A percentile compares a stretch with the other conserved stretches of the same genome.
These are phyloP conservation scores for Coemansia sp. DNA, from an alignment of 192 early-diverging fungal genomes.

Conservation along the genomic window DNA sequence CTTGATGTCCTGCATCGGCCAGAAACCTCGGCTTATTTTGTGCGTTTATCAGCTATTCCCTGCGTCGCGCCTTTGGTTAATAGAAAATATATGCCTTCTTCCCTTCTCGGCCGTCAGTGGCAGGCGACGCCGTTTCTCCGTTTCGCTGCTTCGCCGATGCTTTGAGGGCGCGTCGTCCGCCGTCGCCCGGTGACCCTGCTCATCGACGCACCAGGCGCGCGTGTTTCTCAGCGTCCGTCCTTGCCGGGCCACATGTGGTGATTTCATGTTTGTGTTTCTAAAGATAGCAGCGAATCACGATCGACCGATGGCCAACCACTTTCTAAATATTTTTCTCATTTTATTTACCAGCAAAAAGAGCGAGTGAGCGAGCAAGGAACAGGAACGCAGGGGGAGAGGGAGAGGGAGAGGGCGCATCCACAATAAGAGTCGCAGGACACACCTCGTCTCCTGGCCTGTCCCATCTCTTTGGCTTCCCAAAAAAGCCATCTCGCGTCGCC, in stretches of 20 bases:
- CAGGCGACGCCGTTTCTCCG: no score
- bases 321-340: neutral
- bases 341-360: neutral
- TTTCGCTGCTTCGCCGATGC: no score
- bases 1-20: neutral
- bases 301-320: neutral
- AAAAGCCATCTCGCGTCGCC: no score
- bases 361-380: neutral
- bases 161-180: neutral
- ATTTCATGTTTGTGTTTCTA: conserved; percentile 1
- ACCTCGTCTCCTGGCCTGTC: neutral
- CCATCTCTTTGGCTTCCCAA: neutral
- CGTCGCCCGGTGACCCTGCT: neutral
- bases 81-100: no score
- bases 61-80: no score
- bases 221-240: neutral
- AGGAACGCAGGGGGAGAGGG: no score
- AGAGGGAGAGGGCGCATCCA: neutral
- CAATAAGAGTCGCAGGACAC: neutral
- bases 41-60: neutral
- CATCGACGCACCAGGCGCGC: neutral
- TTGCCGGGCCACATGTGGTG: neutral
- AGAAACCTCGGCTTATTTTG: neutral
- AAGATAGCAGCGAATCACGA: conserved; percentile 8
- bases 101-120: no score